Evolutionary conservation across 495 filamentous ascomycete genomes (phyloP), one percentile per base, ranked within the genome.

Genomic region (Staphylotrichum tortipilum): DNA sequence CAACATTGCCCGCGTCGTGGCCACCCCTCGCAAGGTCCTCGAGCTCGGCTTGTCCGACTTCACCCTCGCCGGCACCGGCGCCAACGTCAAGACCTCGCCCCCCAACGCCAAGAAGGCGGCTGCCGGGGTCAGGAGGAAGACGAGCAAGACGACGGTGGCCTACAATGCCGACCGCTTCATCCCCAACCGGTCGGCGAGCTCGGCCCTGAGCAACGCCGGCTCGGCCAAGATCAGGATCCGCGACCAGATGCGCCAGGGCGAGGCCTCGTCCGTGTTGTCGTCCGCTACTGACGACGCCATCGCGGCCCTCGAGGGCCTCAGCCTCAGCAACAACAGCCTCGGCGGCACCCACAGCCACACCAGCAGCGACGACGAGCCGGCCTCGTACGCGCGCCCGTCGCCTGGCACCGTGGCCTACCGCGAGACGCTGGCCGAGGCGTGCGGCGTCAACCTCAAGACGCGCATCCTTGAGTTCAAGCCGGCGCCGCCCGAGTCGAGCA

Each of bases 381-480:
- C 62, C 0, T 68, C 54, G n/a, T 87, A 91, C 62, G 76, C 80
- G 15, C 86, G 88, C 44, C 85, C 88, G 1, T 84, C 88, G 10
- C 90, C 91, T 15, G 88, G 91, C 64, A 79, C 84, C 0, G 81
- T 88, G 22, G 92, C 94, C 0, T 99, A 96, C 62, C 83, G 95
- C 68, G 90, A 92, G 24, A 90, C 89, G 0, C 71, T 99, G 33
- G 91, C 92, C 23, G 81, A 82, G 47, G 92, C 92, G 17, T 97
- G 92, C 62, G 94, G 90, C 36, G 86, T 99, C 34, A 89, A 78
- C 56, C 77, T 96, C 42, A 94, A 88, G 71, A 91, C 88, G 45
- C 86, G 92, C 37, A 99, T 99, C 52, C 81, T 99, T n/a, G 86
- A 91, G 21, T 99, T 95, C 78, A 97, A 99, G 81, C 92, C 92